Percentiles rank a stretch among this genome's conserved stretches.
These are phyloP conservation scores for Lactarius sanguifluus DNA, from an alignment of 768 basidiomycete species.

Conservation along the genomic window DNA sequence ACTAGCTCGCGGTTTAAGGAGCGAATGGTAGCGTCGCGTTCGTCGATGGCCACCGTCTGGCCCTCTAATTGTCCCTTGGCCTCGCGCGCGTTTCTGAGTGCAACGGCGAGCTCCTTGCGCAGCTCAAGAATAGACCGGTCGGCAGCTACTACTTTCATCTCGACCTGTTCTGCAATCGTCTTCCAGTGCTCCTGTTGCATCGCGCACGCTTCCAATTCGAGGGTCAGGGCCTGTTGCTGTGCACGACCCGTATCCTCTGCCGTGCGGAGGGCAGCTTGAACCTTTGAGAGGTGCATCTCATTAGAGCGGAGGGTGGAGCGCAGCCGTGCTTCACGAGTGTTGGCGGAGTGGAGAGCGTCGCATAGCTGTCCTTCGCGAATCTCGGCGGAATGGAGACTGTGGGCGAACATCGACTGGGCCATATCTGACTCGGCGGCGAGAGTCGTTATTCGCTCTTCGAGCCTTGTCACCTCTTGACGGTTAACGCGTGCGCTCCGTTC, in stretches of 20 bases:
- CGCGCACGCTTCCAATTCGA: constrained; percentile 2
- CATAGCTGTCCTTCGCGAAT: not conserved
- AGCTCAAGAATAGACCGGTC: constrained; percentile 6
- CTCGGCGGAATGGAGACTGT: constrained; percentile 1
- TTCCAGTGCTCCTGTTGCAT: constrained; percentile 15
- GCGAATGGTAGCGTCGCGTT: constrained; percentile 11
- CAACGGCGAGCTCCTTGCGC: constrained; percentile 14
- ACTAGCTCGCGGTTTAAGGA: not conserved
- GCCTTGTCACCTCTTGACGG: constrained; percentile 11
- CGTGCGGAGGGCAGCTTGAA: not conserved
- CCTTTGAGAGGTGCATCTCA: constrained; percentile 1
- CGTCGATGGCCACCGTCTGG: not conserved
- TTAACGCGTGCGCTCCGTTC: not conserved
- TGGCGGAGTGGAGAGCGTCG: not conserved
- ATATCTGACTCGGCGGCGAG: constrained; percentile 2
- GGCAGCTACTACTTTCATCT: not conserved
- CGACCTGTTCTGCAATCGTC: constrained; percentile 3
- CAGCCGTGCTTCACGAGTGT: constrained; percentile 6
- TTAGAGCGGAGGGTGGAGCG: constrained; percentile 7
- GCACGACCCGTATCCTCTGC: not conserved
- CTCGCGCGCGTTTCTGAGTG: constrained; percentile 5
- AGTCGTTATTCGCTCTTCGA: constrained; percentile 1
- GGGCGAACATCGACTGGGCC: constrained; percentile 2
- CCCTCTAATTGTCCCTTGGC: constrained; percentile 8
- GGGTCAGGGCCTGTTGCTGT: not conserved